Percentiles rank a stretch among this genome's conserved stretches.
phyloP scores from a whole-genome alignment of 129 eudicot species.

The Escallonia herrerae region DNA sequence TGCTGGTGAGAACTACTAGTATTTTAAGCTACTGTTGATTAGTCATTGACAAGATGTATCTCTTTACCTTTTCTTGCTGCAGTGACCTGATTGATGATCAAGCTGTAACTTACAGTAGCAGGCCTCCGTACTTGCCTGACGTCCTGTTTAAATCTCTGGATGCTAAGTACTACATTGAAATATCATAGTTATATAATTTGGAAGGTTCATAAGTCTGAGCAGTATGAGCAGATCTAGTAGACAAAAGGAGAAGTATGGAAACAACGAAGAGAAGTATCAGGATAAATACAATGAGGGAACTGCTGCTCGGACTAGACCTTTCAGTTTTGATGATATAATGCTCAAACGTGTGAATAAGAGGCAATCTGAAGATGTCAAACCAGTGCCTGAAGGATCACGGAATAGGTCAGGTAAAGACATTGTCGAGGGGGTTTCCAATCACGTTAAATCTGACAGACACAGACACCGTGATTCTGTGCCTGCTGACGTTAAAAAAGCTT shows the following conservation, averaged over 20 bases:
- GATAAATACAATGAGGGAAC: constrained; percentile 49
- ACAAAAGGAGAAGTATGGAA: constrained; percentile 33
- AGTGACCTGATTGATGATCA: background rate
- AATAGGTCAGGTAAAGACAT: constrained; percentile 6
- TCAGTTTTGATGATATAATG: constrained; percentile 84
- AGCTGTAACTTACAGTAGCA: background rate
- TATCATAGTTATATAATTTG: background rate
- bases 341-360: constrained; percentile 54
- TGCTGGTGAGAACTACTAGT: too few species aligned
- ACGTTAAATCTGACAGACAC: constrained; percentile 23
- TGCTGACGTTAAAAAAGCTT: constrained; percentile 16
- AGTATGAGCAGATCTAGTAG: constrained; percentile 52
- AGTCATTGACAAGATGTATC: too few species aligned
- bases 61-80: too few species aligned
- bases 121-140: background rate
- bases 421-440: constrained; percentile 17
- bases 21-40: too few species aligned
- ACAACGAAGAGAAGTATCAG: constrained; percentile 22
- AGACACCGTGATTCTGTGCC: constrained; percentile 21
- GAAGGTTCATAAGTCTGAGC: constrained; percentile 10
- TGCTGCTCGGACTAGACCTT: constrained; percentile 88
- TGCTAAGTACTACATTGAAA: constrained; percentile 4
- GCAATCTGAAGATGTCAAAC: constrained; percentile 23
- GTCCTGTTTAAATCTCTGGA: constrained; percentile 4
- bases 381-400: constrained; percentile 23